Evolutionary conservation across 768 basidiomycete genomes (phyloP).

Genomic region (Rhodocollybia butyracea): DNA sequence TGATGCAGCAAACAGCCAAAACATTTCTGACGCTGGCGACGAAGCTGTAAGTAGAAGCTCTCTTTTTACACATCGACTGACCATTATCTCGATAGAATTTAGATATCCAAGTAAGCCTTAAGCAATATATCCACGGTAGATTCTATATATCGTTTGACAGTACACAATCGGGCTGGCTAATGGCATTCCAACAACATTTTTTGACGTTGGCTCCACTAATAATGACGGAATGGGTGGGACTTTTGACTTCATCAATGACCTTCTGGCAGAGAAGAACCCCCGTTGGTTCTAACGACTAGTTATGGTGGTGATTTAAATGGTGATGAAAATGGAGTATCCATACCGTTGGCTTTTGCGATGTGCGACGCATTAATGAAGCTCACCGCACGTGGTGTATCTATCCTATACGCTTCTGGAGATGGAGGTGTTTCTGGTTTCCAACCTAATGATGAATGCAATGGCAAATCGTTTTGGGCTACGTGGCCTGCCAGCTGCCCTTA

Average conservation of each 20-base stretch:
- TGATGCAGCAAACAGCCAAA: slow-evolving; percentile 24
- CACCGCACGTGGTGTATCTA: slow-evolving; percentile 42
- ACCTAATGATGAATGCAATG: slow-evolving; percentile 42
- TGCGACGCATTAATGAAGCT: slow-evolving; percentile 22
- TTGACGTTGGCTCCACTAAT: slow-evolving; percentile 18
- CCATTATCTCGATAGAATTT: slow-evolving; percentile 5
- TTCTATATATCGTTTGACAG: no score
- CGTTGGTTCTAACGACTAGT: slow-evolving; percentile 45
- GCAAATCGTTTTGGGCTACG: slow-evolving; percentile 26
- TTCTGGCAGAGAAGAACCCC: slow-evolving; percentile 12
- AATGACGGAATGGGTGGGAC: slow-evolving; percentile 16
- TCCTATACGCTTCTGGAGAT: slow-evolving; percentile 36
- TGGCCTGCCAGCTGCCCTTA: slow-evolving; percentile 47
- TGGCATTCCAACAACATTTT: slow-evolving; percentile 21
- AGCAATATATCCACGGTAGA: no score
- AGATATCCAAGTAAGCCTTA: no score
- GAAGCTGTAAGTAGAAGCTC: slow-evolving; percentile 26
- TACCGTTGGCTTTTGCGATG: neutral
- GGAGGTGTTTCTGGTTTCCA: slow-evolving; percentile 27
- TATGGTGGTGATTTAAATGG: slow-evolving; percentile 46
- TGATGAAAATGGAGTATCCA: slow-evolving; percentile 28
- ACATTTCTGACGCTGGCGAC: slow-evolving; percentile 18
- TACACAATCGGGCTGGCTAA: slow-evolving; percentile 26
- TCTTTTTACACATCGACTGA: neutral
- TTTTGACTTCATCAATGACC: slow-evolving; percentile 8